Evolutionary conservation across 768 basidiomycete genomes (phyloP).

Genomic region (Tephrocybe sp.): DNA sequence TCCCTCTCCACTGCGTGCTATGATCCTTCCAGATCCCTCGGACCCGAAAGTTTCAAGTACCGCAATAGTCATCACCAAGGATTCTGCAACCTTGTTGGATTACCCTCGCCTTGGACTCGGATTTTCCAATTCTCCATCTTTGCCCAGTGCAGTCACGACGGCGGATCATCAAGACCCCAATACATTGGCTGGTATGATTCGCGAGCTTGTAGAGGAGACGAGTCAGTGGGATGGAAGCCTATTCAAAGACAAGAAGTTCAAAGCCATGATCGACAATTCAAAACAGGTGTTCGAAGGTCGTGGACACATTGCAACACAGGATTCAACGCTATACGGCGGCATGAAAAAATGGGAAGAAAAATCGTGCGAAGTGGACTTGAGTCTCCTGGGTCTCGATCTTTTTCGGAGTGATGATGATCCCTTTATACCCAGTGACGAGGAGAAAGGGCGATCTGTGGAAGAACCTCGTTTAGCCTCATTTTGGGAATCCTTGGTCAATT

Average conservation of each 20-base stretch:
- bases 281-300: conserved; percentile 8
- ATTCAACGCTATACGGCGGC: not conserved
- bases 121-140: conserved; percentile 10
- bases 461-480: conserved; percentile 14
- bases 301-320: not conserved
- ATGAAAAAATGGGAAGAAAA: not conserved
- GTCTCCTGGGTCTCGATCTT: conserved; percentile 22
- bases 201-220: conserved; percentile 49
- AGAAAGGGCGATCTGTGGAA: conserved; percentile 1
- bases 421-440: conserved; percentile 4
- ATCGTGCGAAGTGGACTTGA: conserved; percentile 24
- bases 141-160: not conserved
- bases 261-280: conserved; percentile 38
- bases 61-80: no score
- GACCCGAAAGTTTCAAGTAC: conserved; percentile 20
- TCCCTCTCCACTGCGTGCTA: conserved; percentile 47
- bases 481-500: conserved; percentile 15
- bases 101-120: conserved; percentile 20
- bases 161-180: conserved; percentile 25
- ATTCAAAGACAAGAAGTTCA: conserved; percentile 49
- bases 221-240: conserved; percentile 51
- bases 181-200: conserved; percentile 41
- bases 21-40: conserved; percentile 38
- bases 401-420: conserved; percentile 15
- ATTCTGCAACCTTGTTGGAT: conserved; percentile 3